Conservation (phyloP, 2,329 filamentous ascomycete genomes). For the Leptodontidium sp. region DNA sequence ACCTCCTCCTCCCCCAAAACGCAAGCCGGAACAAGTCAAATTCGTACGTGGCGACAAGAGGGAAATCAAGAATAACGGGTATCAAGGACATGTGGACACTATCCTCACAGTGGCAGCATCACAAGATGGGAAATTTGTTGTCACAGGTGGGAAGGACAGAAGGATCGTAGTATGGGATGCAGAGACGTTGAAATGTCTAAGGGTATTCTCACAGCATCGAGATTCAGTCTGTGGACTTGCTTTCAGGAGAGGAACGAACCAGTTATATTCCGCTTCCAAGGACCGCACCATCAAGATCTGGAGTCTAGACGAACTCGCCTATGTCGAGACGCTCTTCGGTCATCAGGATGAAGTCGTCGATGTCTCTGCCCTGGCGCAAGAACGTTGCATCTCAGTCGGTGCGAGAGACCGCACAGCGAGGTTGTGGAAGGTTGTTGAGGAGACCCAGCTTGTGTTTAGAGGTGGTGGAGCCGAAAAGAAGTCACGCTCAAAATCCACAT, state of each 20-base stretch:
- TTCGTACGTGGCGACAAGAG: slow-evolving; percentile 69
- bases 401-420: slow-evolving; percentile 90
- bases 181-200: slow-evolving; percentile 77
- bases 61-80: slow-evolving; percentile 69
- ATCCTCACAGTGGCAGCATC: slow-evolving; percentile 89
- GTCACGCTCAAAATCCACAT: slow-evolving; percentile 44
- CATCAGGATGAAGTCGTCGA: slow-evolving; percentile 92
- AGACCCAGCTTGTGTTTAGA: slow-evolving; percentile 93
- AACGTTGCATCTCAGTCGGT: slow-evolving; percentile 90
- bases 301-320: slow-evolving; percentile 90
- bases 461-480: slow-evolving; percentile 75
- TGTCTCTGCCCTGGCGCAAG: slow-evolving; percentile 82
- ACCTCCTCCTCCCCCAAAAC: slow-evolving; percentile 63
- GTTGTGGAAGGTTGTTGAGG: slow-evolving; percentile 95
- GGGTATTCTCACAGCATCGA: slow-evolving; percentile 90
- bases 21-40: slow-evolving; percentile 68
- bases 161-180: slow-evolving; percentile 91
- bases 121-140: slow-evolving; percentile 88
- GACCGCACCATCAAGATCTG: slow-evolving; percentile 96
- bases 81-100: slow-evolving; percentile 78
- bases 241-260: slow-evolving; percentile 88
- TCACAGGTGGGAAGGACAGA: slow-evolving; percentile 86
- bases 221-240: slow-evolving; percentile 85
- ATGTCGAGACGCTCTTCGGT: slow-evolving; percentile 94
- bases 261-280: slow-evolving; percentile 88